phyloP scores from a whole-genome alignment of 179 eudicot species.

The Vitellaria paradoxa region DNA sequence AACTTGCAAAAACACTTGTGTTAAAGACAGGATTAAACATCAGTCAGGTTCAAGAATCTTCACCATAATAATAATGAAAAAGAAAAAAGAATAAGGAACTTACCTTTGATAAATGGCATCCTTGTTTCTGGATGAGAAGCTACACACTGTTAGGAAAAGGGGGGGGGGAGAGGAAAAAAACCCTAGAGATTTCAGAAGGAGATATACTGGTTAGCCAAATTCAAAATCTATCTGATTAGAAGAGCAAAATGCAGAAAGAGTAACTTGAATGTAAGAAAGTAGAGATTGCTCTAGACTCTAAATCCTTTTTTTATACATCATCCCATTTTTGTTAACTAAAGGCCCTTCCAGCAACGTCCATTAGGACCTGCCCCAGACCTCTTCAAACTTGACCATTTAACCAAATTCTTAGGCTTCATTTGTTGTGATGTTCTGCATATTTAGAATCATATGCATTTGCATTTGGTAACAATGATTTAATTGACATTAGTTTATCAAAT shows the following conservation, averaged over 20 bases:
- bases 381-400: too few species aligned
- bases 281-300: slow-evolving; percentile 3
- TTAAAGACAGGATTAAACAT: neutral
- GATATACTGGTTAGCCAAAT: neutral
- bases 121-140: slow-evolving; percentile 14
- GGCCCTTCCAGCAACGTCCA: too few species aligned
- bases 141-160: neutral
- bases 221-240: neutral
- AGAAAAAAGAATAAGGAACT: neutral
- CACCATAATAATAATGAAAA: neutral
- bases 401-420: too few species aligned
- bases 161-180: neutral
- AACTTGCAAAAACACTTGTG: neutral
- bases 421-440: too few species aligned
- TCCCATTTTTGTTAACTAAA: too few species aligned
- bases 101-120: slow-evolving; percentile 11
- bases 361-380: too few species aligned
- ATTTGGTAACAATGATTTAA: too few species aligned
- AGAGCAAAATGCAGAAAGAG: neutral
- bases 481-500: too few species aligned
- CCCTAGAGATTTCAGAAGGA: neutral
- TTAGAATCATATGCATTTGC: too few species aligned
- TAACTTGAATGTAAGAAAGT: neutral
- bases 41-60: neutral
- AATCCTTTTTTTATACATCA: too few species aligned